phyloP scores from a whole-genome alignment of 495 filamentous ascomycete genomes.

The Neurospora sp. region DNA sequence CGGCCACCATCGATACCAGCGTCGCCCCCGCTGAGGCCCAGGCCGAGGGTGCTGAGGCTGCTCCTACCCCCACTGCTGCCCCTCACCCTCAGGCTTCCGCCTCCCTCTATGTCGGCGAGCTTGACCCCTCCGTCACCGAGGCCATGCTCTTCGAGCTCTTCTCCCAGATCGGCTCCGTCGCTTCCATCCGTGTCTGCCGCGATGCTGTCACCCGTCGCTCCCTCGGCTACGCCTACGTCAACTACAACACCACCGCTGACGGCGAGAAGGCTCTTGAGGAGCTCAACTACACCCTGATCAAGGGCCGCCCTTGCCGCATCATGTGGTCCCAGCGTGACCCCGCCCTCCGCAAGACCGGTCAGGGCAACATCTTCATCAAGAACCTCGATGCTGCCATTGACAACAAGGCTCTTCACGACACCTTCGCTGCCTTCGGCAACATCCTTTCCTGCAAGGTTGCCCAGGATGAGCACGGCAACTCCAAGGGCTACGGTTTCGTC shows the following conservation, averaged over 20 bases:
- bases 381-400: constrained; percentile 97
- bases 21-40: constrained; percentile 39
- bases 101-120: constrained; percentile 97
- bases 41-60: constrained; percentile 45
- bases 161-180: constrained; percentile 97
- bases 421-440: constrained; percentile 97
- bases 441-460: constrained; percentile 99
- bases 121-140: constrained; percentile 94
- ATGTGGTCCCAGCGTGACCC: constrained; percentile 99
- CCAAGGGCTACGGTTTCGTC: constrained; percentile 98
- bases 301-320: constrained; percentile 97
- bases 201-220: constrained; percentile 98
- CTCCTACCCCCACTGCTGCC: constrained; percentile 58
- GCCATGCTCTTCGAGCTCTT: constrained; percentile 99
- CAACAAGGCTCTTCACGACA: constrained; percentile 99
- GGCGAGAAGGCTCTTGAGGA: constrained; percentile 98
- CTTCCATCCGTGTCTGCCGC: constrained; percentile 98
- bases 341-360: constrained; percentile 96
- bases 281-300: constrained; percentile 99
- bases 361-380: constrained; percentile 99
- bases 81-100: constrained; percentile 78
- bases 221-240: constrained; percentile 98
- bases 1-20: constrained; percentile 55
- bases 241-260: constrained; percentile 96
- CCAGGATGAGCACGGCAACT: constrained; percentile 89